Evolutionary conservation across 352 stramenopile genomes (phyloP).

Genomic region (Globisporangium rhizosaccharum): DNA sequence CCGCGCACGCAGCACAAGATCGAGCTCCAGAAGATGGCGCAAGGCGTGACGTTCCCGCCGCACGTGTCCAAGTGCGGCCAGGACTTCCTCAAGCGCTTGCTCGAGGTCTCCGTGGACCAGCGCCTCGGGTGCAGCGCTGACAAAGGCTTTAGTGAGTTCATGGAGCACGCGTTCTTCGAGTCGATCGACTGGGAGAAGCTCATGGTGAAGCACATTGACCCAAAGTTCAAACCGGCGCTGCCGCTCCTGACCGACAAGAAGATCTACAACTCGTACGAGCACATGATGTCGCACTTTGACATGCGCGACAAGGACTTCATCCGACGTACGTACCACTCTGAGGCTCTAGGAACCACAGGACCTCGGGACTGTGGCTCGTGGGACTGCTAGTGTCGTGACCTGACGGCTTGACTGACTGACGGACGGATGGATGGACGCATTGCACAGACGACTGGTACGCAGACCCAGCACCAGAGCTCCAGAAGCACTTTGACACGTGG

Average conservation of each 20-base stretch:
- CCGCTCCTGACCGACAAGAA: slow-evolving; percentile 69
- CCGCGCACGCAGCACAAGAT: slow-evolving; percentile 74
- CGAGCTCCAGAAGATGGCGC: slow-evolving; percentile 76
- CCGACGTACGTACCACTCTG: slow-evolving; percentile 44
- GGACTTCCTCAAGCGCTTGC: slow-evolving; percentile 74
- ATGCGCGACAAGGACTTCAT: slow-evolving; percentile 82
- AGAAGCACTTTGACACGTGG: slow-evolving; percentile 86
- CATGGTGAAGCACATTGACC: slow-evolving; percentile 86
- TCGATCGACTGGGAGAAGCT: slow-evolving; percentile 81
- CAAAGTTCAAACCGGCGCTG: slow-evolving; percentile 68
- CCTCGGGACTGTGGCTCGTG: no score
- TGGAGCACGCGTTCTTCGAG: slow-evolving; percentile 87
- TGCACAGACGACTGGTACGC: slow-evolving; percentile 73
- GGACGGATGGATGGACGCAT: neutral
- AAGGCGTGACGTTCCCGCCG: slow-evolving; percentile 53
- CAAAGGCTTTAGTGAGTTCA: slow-evolving; percentile 83
- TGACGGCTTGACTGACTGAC: neutral
- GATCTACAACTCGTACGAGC: slow-evolving; percentile 81
- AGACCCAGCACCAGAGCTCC: slow-evolving; percentile 59
- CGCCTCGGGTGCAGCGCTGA: slow-evolving; percentile 67
- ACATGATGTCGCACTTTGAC: slow-evolving; percentile 88
- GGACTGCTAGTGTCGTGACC: neutral
- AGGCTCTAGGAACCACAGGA: neutral
- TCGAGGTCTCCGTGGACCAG: slow-evolving; percentile 72
- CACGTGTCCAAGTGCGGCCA: slow-evolving; percentile 57